Base-by-base conservation (phyloP, 495 filamentous ascomycete species). In the Bathelium albidoporum region DNA sequence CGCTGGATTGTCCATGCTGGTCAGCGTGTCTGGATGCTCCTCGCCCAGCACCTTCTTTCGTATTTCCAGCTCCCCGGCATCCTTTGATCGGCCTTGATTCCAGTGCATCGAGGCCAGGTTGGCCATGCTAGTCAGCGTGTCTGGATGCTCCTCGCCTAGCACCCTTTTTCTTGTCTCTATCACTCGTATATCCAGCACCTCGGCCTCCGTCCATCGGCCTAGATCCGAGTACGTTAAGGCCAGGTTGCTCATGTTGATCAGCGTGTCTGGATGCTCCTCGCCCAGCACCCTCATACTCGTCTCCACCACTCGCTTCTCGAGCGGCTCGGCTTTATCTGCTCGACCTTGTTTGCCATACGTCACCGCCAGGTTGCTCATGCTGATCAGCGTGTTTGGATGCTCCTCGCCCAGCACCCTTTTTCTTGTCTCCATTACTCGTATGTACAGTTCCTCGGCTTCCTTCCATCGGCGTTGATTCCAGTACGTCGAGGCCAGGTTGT, bases 391-490 rank as follows among this genome's bases (percentile, higher is more conserved):
- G 12, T 58, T 1, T 1, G n/a, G n/a, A n/a, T n/a, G n/a, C n/a
- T n/a, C n/a, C n/a, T n/a, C n/a, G n/a, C n/a, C n/a, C n/a, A n/a
- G 64, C 45, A 66, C 53, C 52, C 41, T 58, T 49, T 64, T 64
- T 12, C 34, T 31, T 29, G 53, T 66, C 61, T 63, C 60, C 32
- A 65, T 12, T 1, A 66, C 65, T 52, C 66, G 34, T 32, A 62
- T 28, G 12, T 36, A 0, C 58, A 68, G 55, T 65, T 64, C 45
- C 34, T 71, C 68, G 14, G 69, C 69, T 66, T 71, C 63, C 52
- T 58, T 62, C 16, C 31, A 64, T 49, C 44, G 44, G n/a, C 63
- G 32, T 34, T 65, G 58, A 20, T 0, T 31, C 2, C 31, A 36
- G 14, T 11, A 45, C 9, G 63, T 61, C 0, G 1, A 45, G 10